Conservation (phyloP, 1,139 yeast species). For the Arxiozyma bovina region DNA sequence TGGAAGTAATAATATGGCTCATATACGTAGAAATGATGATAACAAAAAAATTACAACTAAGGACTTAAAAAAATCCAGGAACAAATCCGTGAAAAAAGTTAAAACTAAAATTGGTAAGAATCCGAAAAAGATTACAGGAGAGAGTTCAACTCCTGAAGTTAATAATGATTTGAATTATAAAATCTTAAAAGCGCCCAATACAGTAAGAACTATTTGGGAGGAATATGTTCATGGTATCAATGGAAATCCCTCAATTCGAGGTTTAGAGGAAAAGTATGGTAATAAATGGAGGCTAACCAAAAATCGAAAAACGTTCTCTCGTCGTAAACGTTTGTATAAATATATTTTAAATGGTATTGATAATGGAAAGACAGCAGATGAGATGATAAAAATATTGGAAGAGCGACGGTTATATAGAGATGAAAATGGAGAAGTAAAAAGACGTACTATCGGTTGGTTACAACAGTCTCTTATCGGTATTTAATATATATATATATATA, state of each 20-base stretch:
- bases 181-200: constrained; percentile 30
- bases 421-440: constrained; percentile 29
- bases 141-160: background rate
- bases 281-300: constrained; percentile 32
- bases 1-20: background rate
- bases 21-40: background rate
- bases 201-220: constrained; percentile 32
- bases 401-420: constrained; percentile 26
- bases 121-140: background rate
- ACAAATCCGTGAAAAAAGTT: background rate
- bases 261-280: constrained; percentile 31
- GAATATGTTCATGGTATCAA: constrained; percentile 32
- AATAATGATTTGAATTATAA: constrained; percentile 21
- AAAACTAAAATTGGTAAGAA: background rate
- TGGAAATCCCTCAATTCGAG: constrained; percentile 32
- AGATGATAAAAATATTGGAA: constrained; percentile 29
- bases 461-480: constrained; percentile 31
- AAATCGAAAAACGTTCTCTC: constrained; percentile 30
- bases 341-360: constrained; percentile 31
- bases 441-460: constrained; percentile 32
- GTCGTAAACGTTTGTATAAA: constrained; percentile 33
- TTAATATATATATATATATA: constrained; percentile 6
- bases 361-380: constrained; percentile 30
- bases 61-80: background rate
- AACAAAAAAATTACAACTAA: background rate